phyloP scores from a whole-genome alignment of 306 rosid genomes.

The Lupinus albus region DNA sequence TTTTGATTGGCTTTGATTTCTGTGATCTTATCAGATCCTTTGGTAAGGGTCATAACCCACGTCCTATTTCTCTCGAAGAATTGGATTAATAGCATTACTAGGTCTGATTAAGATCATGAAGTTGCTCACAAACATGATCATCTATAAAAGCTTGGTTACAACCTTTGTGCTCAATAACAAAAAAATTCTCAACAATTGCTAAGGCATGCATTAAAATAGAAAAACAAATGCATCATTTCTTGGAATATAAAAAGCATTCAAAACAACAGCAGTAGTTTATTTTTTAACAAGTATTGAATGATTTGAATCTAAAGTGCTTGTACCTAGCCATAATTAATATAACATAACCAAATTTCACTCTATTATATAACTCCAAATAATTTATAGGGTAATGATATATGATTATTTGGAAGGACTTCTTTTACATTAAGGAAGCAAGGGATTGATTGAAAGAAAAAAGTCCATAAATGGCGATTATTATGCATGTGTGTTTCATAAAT shows the following conservation, averaged over 20 bases:
- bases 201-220: conserved; percentile 11
- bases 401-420: no score
- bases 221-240: no score
- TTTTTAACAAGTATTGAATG: no score
- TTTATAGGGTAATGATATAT: no score
- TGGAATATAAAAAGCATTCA: no score
- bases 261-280: no score
- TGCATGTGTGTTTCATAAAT: conserved; percentile 21
- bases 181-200: conserved; percentile 64
- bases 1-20: no score
- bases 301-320: no score
- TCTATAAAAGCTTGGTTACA: conserved; percentile 29
- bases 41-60: conserved; percentile 71
- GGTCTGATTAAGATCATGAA: conserved; percentile 60
- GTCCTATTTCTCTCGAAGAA: conserved; percentile 49
- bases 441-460: background rate
- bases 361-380: no score
- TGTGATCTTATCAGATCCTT: conserved; percentile 84
- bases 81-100: conserved; percentile 69
- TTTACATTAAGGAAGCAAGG: no score
- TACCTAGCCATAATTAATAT: no score
- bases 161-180: conserved; percentile 84
- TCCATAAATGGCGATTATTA: background rate
- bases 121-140: conserved; percentile 36
- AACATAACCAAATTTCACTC: no score